Percentiles rank a stretch among this genome's conserved stretches.
Conservation (phyloP, 805 yeast species). For the Suhomyces canberraensis region DNA sequence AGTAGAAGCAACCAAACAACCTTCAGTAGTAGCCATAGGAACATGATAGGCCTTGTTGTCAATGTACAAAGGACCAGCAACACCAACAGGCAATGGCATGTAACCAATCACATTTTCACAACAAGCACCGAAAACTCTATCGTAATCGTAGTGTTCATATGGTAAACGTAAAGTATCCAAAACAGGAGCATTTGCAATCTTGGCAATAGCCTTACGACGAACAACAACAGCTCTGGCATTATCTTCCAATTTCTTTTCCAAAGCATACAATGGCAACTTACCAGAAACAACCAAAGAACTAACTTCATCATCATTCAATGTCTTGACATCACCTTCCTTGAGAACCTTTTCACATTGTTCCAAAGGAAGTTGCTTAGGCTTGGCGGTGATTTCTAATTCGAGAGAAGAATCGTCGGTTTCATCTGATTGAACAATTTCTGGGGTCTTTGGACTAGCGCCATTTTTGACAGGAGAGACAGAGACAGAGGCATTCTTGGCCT, state of each 20-base stretch:
- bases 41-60: conserved; percentile 87
- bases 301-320: conserved; percentile 71
- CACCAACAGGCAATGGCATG: conserved; percentile 95
- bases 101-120: conserved; percentile 98
- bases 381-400: conserved; percentile 23
- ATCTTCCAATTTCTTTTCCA: conserved; percentile 87
- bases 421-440: conserved; percentile 1
- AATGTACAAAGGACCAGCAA: conserved; percentile 93
- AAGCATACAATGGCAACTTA: conserved; percentile 85
- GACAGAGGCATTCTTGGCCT: not conserved
- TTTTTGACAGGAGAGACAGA: not conserved
- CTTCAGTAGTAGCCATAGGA: conserved; percentile 99
- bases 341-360: conserved; percentile 62
- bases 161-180: conserved; percentile 74
- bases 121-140: conserved; percentile 96
- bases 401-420: conserved; percentile 18
- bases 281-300: conserved; percentile 67
- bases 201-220: conserved; percentile 90
- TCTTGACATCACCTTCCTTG: conserved; percentile 68
- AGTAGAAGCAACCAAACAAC: conserved; percentile 96
- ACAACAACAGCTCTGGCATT: conserved; percentile 89
- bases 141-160: conserved; percentile 80
- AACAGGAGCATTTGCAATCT: conserved; percentile 76
- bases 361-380: conserved; percentile 38
- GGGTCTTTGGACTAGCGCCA: not conserved